Evolutionary conservation across 2,329 filamentous ascomycete genomes (phyloP).

Genomic region (Aulographum hederae): DNA sequence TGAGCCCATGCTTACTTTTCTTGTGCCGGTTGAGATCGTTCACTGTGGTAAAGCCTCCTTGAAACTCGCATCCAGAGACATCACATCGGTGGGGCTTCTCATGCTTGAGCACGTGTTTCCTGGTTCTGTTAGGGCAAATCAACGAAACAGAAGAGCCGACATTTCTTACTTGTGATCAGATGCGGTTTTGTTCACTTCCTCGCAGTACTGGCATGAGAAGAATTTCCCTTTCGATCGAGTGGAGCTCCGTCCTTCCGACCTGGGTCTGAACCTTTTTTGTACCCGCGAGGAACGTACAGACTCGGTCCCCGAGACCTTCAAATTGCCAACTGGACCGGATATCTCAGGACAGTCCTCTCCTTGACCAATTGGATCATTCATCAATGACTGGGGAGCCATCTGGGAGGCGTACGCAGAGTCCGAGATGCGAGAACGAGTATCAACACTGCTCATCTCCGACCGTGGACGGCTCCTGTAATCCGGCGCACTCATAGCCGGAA

Average conservation of each 20-base stretch:
- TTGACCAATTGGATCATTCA: not conserved
- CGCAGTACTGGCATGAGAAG: not conserved
- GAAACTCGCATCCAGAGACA: slow-evolving; percentile 34
- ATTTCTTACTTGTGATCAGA: slow-evolving; percentile 1
- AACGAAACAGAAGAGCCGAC: not conserved
- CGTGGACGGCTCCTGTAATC: too few species aligned
- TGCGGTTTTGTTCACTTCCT: not conserved
- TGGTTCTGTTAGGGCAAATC: slow-evolving; percentile 15
- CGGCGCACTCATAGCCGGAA: too few species aligned
- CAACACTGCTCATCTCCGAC: too few species aligned
- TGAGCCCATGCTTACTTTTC: slow-evolving; percentile 44
- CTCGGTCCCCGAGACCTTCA: not conserved
- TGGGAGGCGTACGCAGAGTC: not conserved
- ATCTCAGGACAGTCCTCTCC: not conserved
- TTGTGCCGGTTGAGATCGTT: slow-evolving; percentile 74
- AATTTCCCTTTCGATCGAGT: not conserved
- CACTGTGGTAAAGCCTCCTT: slow-evolving; percentile 53
- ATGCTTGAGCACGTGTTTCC: slow-evolving; percentile 60
- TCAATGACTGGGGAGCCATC: not conserved
- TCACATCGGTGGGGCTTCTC: slow-evolving; percentile 47
- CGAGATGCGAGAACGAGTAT: too few species aligned
- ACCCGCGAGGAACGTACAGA: not conserved
- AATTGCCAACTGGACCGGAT: not conserved
- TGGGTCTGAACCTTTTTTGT: not conserved
- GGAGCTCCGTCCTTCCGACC: not conserved